Conservation (phyloP, 202 grass and related monocot genomes). For the Brachypodium distachyon region DNA sequence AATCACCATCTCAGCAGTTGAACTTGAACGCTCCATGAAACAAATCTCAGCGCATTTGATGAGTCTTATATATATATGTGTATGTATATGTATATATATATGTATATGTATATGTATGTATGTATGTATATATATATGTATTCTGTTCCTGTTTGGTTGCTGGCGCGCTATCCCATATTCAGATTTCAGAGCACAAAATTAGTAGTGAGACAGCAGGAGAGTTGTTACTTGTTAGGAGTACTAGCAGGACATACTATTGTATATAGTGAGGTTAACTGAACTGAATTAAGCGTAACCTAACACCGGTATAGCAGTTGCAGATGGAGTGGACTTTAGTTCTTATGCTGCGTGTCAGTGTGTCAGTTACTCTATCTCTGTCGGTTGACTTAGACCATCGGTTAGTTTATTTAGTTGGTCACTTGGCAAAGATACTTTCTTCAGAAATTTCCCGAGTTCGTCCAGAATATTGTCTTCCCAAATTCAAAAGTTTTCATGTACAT, state of each 20-base stretch:
- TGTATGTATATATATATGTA: too few relatives aligned
- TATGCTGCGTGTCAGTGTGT: background rate
- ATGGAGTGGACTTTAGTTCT: background rate
- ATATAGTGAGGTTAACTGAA: background rate
- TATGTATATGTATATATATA: too few relatives aligned
- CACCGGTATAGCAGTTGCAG: background rate
- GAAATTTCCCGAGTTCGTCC: background rate
- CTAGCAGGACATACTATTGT: background rate
- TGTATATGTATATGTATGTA: too few relatives aligned
- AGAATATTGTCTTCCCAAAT: background rate
- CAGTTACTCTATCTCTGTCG: slow-evolving; percentile 13
- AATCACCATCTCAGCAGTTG: background rate
- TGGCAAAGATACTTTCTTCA: background rate
- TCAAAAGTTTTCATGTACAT: background rate
- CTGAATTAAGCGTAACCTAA: background rate
- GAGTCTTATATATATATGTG: background rate
- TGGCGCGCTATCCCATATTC: background rate
- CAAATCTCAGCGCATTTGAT: too few relatives aligned
- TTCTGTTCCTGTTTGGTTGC: background rate
- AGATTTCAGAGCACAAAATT: background rate
- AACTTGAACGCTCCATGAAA: too few relatives aligned
- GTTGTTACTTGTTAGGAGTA: background rate
- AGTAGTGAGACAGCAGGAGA: background rate
- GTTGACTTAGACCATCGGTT: background rate
- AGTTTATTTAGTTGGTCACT: slow-evolving; percentile 13